Evolutionary conservation across 164 flowering plant species (phyloP).

Genomic region (Saururus chinensis): DNA sequence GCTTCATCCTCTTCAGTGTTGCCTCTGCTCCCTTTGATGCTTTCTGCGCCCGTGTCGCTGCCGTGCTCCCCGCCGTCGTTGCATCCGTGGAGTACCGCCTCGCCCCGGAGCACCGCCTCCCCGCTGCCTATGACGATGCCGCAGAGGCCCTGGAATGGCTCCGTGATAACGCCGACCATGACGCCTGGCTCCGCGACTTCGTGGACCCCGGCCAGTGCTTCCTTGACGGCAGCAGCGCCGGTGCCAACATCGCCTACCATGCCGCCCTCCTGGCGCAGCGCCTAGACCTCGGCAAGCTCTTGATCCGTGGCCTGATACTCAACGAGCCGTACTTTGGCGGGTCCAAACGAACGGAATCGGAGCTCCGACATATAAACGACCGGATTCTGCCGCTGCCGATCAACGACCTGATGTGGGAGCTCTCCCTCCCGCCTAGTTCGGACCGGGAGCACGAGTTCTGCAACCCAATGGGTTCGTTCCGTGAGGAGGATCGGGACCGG

Average conservation of each 20-base stretch:
- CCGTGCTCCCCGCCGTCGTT: slow-evolving; percentile 21
- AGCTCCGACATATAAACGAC: slow-evolving; percentile 11
- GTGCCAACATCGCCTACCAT: slow-evolving; percentile 53
- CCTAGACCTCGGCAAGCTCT: slow-evolving; percentile 12
- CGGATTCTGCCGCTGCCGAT: slow-evolving; percentile 1
- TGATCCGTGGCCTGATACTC: slow-evolving; percentile 43
- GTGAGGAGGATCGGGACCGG: too few relatives aligned
- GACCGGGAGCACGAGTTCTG: slow-evolving; percentile 13
- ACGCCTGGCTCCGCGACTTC: slow-evolving; percentile 20
- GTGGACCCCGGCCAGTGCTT: slow-evolving; percentile 5
- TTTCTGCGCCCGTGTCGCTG: slow-evolving; percentile 19
- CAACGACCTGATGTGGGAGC: slow-evolving; percentile 7
- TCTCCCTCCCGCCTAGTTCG: slow-evolving; percentile 5
- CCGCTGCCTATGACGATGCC: slow-evolving; percentile 42
- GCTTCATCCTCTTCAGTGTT: slow-evolving; percentile 27
- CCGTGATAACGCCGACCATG: slow-evolving; percentile 6
- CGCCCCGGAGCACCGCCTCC: slow-evolving; percentile 52
- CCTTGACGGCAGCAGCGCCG: slow-evolving; percentile 45
- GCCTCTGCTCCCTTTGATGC: slow-evolving; percentile 26
- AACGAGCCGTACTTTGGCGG: slow-evolving; percentile 50
- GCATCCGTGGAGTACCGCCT: slow-evolving; percentile 39
- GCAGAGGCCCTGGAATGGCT: slow-evolving; percentile 35
- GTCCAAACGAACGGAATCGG: slow-evolving; percentile 41
- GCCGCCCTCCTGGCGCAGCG: slow-evolving; percentile 22
- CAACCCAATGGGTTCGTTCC: slow-evolving; percentile 3